Percentiles rank a stretch among this genome's conserved stretches.
phyloP scores from a whole-genome alignment of 208 protist genomes.

The Phytomonas serpens region DNA sequence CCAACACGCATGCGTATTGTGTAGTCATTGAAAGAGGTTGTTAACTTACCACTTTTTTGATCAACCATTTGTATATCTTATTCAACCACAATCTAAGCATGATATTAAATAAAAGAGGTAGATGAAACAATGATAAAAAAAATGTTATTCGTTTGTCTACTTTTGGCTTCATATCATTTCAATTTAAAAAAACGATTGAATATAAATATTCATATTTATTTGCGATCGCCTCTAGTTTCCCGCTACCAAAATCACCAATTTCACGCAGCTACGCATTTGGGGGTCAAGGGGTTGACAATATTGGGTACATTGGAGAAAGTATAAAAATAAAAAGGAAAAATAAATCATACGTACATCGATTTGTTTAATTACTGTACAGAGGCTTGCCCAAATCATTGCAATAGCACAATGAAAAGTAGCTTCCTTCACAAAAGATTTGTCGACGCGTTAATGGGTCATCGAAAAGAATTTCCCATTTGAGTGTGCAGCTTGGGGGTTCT shows the following conservation, averaged over 20 bases:
- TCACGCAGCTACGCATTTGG: conserved; percentile 1
- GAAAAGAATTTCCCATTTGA: neutral
- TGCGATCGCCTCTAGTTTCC: neutral
- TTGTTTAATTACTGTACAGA: neutral
- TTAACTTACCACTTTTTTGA: neutral
- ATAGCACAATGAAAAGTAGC: neutral
- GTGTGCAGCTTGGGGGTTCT: neutral
- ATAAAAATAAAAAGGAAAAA: neutral
- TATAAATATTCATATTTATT: neutral
- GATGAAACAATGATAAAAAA: neutral
- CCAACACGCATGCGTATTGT: neutral
- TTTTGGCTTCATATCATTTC: neutral
- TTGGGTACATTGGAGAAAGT: conserved; percentile 3
- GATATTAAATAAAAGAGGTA: neutral
- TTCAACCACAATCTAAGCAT: neutral
- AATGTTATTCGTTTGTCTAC: neutral
- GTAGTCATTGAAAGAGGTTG: neutral
- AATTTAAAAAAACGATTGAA: neutral
- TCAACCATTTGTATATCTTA: neutral
- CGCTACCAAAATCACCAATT: neutral
- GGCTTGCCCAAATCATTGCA: neutral
- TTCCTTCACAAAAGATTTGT: neutral
- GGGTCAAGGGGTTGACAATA: neutral
- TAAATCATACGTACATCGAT: neutral
- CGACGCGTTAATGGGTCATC: neutral